Evolutionary conservation across 208 protist genomes (phyloP).

Genomic region (Zelonia costaricensis): DNA sequence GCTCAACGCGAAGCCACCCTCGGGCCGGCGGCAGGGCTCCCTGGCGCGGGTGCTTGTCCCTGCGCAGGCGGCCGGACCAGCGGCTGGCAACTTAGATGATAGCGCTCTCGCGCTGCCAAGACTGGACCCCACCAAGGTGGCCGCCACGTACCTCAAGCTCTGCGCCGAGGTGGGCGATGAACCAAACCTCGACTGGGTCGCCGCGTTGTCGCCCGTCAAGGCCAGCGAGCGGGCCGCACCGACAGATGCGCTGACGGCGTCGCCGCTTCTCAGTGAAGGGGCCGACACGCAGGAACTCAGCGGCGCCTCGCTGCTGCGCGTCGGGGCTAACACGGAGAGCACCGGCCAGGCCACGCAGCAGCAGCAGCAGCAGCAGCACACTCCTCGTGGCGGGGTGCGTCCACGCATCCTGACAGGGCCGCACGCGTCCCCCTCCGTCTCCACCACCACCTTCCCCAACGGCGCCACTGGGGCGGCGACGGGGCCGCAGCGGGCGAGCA

Average conservation of each 20-base stretch:
- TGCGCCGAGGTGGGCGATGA: constrained; percentile 58
- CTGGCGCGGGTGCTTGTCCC: constrained; percentile 12
- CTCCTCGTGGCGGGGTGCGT: constrained; percentile 8
- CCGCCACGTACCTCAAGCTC: constrained; percentile 45
- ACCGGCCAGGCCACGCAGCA: constrained; percentile 1
- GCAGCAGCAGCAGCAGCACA: constrained; percentile 14
- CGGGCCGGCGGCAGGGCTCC: constrained; percentile 10
- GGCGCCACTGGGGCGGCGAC: not conserved
- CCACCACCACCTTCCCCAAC: not conserved
- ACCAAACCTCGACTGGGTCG: constrained; percentile 66
- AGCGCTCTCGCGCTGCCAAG: not conserved
- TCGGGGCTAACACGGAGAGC: no score
- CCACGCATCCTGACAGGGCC: constrained; percentile 1
- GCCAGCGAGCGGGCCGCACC: not conserved
- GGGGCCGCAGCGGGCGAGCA: not conserved
- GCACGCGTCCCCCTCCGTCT: not conserved
- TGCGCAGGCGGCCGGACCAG: not conserved
- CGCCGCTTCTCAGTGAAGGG: not conserved
- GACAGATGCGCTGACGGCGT: not conserved
- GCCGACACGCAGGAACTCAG: constrained; percentile 2
- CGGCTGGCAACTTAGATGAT: constrained; percentile 1
- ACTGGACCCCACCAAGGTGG: constrained; percentile 31
- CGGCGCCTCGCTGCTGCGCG: no score
- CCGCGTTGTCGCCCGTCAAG: constrained; percentile 9
- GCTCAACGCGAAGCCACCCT: constrained; percentile 13